phyloP scores from a whole-genome alignment of 176 grass and related monocot species.

The Eleusine indica region DNA sequence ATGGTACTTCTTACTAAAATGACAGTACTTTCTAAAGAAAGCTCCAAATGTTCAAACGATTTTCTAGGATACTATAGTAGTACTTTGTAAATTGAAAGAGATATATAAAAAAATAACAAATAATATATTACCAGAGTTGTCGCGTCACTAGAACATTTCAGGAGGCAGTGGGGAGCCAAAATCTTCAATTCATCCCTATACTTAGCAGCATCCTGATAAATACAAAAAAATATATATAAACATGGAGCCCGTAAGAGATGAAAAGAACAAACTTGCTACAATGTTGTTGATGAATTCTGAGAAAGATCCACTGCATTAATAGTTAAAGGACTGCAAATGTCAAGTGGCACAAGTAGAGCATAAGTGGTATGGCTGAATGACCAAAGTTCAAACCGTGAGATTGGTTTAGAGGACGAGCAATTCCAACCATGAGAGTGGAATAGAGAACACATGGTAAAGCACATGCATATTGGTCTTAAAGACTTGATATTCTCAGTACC shows the following conservation, averaged over 20 bases:
- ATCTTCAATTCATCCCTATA: constrained; percentile 77
- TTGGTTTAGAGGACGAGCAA: no score
- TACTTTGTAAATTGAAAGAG: not conserved
- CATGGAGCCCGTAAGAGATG: constrained; percentile 15
- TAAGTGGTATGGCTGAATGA: not conserved
- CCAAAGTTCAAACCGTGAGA: constrained; percentile 7
- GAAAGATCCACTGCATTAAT: not conserved
- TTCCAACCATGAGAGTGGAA: not conserved
- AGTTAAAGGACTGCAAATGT: not conserved
- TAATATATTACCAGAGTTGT: constrained; percentile 57
- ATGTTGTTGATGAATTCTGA: not conserved
- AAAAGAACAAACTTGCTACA: constrained; percentile 8
- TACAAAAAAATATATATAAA: constrained; percentile 5
- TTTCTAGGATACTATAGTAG: not conserved
- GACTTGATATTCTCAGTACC: not conserved
- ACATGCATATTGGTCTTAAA: constrained; percentile 12
- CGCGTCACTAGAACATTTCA: constrained; percentile 86
- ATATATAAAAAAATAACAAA: not conserved
- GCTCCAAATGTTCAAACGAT: not conserved
- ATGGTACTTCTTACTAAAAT: not conserved
- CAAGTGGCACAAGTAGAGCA: not conserved
- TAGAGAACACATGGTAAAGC: not conserved
- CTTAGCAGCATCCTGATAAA: constrained; percentile 74
- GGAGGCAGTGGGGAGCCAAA: constrained; percentile 74
- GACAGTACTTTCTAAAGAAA: constrained; percentile 1